A percentile compares a stretch with the other conserved stretches of the same genome.
phyloP scores from a whole-genome alignment of 345 rosid genomes.

The Toxicodendron radicans region DNA sequence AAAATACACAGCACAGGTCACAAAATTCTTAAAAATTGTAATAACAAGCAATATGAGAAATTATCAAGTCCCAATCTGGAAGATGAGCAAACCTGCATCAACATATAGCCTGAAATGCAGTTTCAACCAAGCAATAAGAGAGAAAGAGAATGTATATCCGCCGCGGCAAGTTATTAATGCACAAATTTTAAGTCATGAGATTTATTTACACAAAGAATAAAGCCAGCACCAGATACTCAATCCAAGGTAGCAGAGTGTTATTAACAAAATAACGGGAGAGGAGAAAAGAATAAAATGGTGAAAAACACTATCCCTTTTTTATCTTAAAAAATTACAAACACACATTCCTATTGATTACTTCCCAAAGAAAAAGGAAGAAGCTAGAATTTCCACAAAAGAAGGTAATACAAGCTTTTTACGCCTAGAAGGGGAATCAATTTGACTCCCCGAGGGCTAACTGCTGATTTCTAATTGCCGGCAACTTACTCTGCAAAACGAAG shows the following conservation, averaged over 20 bases:
- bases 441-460: conserved; percentile 17
- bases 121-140: background rate
- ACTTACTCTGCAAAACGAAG: conserved; percentile 16
- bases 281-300: conserved; percentile 13
- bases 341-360: conserved; percentile 18
- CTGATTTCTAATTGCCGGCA: conserved; percentile 16
- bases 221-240: conserved; percentile 34
- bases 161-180: background rate
- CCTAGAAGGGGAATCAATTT: conserved; percentile 23
- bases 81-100: background rate
- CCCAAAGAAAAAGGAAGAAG: conserved; percentile 7
- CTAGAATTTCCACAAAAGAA: conserved; percentile 20
- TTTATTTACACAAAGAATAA: conserved; percentile 41
- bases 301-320: conserved; percentile 22
- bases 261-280: conserved; percentile 17
- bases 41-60: too few species aligned
- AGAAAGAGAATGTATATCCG: background rate
- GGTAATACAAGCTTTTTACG: conserved; percentile 17
- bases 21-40: too few species aligned
- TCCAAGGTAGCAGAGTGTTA: conserved; percentile 14
- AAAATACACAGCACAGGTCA: too few species aligned
- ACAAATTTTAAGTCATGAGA: conserved; percentile 1
- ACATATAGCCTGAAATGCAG: background rate
- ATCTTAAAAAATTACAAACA: conserved; percentile 39
- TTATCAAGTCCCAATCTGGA: too few species aligned